Percentiles rank a stretch among this genome's conserved stretches.
Conservation (phyloP, 78 protist species). For the slime mould (Dictyostelium discoideum) region dicty_2.7 NC_007091.3:4081501-4082000, state of each 20-base stretch:
- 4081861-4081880: neutral
- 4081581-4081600: neutral
- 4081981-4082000: neutral
- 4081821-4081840: neutral
- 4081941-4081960: neutral
- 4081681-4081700: too few relatives aligned
- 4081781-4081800: neutral
- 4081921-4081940: neutral
- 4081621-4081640: neutral
- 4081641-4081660: neutral
- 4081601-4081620: neutral
- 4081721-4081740: too few relatives aligned
- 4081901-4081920: neutral
- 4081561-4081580: neutral
- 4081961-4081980: neutral
- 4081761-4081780: neutral
- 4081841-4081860: neutral
- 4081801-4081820: neutral
- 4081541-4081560: neutral
- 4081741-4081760: neutral
- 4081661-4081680: too few relatives aligned
- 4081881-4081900: neutral
- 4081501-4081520: neutral
- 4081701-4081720: too few relatives aligned
- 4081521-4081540: neutral